phyloP scores from a whole-genome alignment of 2,329 filamentous ascomycete species.

The Aspergillus novoparasiticus region DNA sequence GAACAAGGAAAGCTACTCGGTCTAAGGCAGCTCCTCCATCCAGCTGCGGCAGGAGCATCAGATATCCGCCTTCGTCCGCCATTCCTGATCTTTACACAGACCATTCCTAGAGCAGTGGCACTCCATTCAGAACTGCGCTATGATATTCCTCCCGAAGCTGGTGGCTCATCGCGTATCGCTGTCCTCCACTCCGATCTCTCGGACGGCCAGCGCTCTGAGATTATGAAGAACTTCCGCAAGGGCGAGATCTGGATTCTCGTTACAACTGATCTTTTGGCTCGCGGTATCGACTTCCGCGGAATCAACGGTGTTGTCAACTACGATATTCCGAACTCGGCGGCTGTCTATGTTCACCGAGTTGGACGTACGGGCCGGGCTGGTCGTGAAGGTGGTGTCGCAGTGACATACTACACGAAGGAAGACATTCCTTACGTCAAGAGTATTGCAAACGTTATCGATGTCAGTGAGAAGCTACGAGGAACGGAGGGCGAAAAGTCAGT shows the following conservation, averaged over 20 bases:
- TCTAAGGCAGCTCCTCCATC: slow-evolving; percentile 84
- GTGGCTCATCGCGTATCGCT: slow-evolving; percentile 80
- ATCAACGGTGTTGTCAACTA: slow-evolving; percentile 98
- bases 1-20: slow-evolving; percentile 93
- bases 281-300: slow-evolving; percentile 91
- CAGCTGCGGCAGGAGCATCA: slow-evolving; percentile 57
- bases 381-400: slow-evolving; percentile 80
- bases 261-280: slow-evolving; percentile 88
- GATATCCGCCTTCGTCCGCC: slow-evolving; percentile 70
- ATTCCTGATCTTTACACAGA: slow-evolving; percentile 95
- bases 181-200: slow-evolving; percentile 87
- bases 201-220: slow-evolving; percentile 70
- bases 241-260: slow-evolving; percentile 97
- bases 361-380: slow-evolving; percentile 89
- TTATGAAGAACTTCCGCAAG: slow-evolving; percentile 87
- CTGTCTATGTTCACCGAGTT: slow-evolving; percentile 89
- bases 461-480: slow-evolving; percentile 71
- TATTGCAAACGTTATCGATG: slow-evolving; percentile 88
- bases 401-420: slow-evolving; percentile 95
- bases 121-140: slow-evolving; percentile 89
- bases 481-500: slow-evolving; percentile 60
- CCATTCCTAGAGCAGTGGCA: slow-evolving; percentile 84
- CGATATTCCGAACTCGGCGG: slow-evolving; percentile 89
- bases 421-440: slow-evolving; percentile 88
- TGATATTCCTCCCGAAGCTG: slow-evolving; percentile 87